These are phyloP conservation scores for Medicago ruthenica DNA, from an alignment of 306 rosid genomes.

Conservation along the genomic window DNA sequence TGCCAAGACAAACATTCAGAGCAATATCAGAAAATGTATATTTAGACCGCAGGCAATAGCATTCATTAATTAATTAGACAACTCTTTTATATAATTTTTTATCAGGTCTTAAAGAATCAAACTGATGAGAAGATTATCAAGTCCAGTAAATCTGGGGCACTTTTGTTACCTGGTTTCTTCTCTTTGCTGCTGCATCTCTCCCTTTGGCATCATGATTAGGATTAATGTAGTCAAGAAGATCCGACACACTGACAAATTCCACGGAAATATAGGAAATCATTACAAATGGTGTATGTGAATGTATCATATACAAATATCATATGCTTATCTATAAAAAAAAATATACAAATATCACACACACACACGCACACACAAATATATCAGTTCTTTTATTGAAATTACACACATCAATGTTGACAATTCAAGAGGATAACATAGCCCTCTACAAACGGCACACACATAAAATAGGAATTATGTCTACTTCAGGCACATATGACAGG, in stretches of 20 bases:
- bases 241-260: constrained; percentile 81
- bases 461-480: not conserved
- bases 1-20: not conserved
- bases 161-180: constrained; percentile 77
- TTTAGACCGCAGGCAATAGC: not conserved
- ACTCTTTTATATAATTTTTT: not conserved
- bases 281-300: constrained; percentile 16
- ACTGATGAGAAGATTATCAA: constrained; percentile 21
- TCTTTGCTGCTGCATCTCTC: constrained; percentile 71
- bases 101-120: constrained; percentile 25
- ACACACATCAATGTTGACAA: constrained; percentile 26
- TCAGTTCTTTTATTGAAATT: not conserved
- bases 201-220: constrained; percentile 81
- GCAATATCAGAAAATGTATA: not conserved
- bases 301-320: constrained; percentile 1
- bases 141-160: constrained; percentile 44
- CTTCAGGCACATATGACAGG: constrained; percentile 3
- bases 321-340: not conserved
- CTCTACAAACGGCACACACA: not conserved
- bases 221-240: constrained; percentile 94
- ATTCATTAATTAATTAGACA: constrained; percentile 14
- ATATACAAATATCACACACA: not conserved
- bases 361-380: constrained; percentile 16
- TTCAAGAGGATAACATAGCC: constrained; percentile 14
- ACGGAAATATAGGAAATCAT: constrained; percentile 29